Base-by-base conservation (phyloP, 106 monocot genomes). In the Dactylorhiza incarnata region DNA sequence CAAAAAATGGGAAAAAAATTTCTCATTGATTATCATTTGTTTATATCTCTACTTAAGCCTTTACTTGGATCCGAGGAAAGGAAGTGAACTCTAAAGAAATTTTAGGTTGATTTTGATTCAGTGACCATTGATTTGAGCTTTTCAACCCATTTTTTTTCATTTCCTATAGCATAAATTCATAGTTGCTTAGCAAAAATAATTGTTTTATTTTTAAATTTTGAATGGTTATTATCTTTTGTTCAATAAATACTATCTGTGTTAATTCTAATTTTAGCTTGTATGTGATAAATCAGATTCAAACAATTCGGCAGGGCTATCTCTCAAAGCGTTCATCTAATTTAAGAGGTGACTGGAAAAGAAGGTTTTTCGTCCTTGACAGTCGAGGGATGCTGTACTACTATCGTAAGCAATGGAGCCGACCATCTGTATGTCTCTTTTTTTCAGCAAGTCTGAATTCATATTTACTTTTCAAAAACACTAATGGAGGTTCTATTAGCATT, bases 381-480 rank as follows among this genome's bases (percentile, higher is more conserved):
- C 89, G 94, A 52, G 99, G 99, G 85, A 99, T 99, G 99, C 58
- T 99, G 73, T 99, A 99, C 76, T 99, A 99, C 66, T 99, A 99
- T 72, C 88, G 99, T 45, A 99, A 94, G 76, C 94, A 99, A 77
- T 87, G 76, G 54, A 90, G 82, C 83, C 84, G 92, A 19, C 83
- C 89, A 86, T 94, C 99, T 62, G 99, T 99, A 94, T 73, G 99
- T 82, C 45, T 59, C 8, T 29, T 29, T 29, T 65, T 58, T n/a
- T 58, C 16, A 58, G 29, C 17, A 37, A 65, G 12, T 5, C 23
- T 8, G 61, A 0, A 29, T 12, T 29, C 5, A 10, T n/a, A 29
- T 4, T 65, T 29, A 26, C 17, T 13, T 9, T 45, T 2, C 19
- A 53, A 43, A 47, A 37, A 29, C 62, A 68, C 20, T 24, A 16